phyloP scores from a whole-genome alignment of 331 rosid genomes.

The Malus hybrid region DNA sequence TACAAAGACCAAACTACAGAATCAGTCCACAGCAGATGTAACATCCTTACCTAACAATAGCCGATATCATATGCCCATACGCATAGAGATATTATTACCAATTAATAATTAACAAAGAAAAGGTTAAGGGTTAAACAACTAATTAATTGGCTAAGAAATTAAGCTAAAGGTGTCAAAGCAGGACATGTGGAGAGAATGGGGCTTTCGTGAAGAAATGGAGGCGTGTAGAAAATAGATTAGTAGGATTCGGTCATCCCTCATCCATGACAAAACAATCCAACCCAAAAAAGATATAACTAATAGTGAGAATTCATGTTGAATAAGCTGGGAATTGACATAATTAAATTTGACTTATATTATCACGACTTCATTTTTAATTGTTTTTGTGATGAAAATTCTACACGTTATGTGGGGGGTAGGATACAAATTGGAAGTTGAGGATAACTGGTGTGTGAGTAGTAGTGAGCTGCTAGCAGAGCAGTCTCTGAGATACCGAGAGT shows the following conservation, averaged over 20 bases:
- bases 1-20: background rate
- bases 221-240: slow-evolving; percentile 37
- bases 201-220: slow-evolving; percentile 42
- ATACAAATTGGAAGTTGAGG: too few relatives aligned
- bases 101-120: background rate
- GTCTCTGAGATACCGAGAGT: too few relatives aligned
- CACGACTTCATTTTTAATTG: too few relatives aligned
- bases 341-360: too few relatives aligned
- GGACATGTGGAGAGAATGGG: slow-evolving; percentile 14
- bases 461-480: too few relatives aligned
- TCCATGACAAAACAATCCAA: background rate
- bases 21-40: slow-evolving; percentile 39
- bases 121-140: background rate
- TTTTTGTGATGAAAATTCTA: too few relatives aligned
- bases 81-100: background rate
- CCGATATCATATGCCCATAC: background rate
- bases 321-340: too few relatives aligned
- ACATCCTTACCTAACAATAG: slow-evolving; percentile 48
- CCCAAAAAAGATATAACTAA: background rate
- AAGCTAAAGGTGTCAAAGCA: too few relatives aligned
- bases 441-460: too few relatives aligned
- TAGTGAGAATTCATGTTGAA: background rate
- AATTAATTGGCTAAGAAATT: background rate
- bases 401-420: too few relatives aligned
- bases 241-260: slow-evolving; percentile 23